Evolutionary conservation across 1,284 basidiomycete genomes (phyloP), one percentile per base, ranked within the genome.

Genomic region (Puccinia polysora): DNA sequence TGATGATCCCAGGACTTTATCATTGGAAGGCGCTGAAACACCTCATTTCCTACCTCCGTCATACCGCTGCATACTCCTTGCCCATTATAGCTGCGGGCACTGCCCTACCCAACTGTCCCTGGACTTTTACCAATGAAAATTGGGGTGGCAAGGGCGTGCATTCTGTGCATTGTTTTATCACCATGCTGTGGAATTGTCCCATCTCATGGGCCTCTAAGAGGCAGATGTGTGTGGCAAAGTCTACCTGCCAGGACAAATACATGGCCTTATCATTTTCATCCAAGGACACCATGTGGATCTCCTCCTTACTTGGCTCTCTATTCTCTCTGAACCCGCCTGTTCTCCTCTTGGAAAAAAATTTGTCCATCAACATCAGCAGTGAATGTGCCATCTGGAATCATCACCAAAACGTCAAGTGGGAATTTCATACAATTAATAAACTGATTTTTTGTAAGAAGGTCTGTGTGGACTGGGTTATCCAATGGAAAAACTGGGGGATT

Each of bases 1-100:
- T 32, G 20, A 53, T 36, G 34, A 34, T 30, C 34, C 45, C 63
- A 1, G 30, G 53, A 32, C n/a, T 8, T 30, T 20, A 25, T 20
- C 49, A 65, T n/a, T 65, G 63, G 63, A n/a, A 23, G 6, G 63
- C 49, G 1, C 49, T 65, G 2, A 8, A 23, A 2, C 63, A 65
- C 23, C 30, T 65, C 2, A 52, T 65, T 2, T 36, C 38, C 8
- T 65, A 65, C n/a, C 25, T 65, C 20, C 20, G 32, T 4, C 20
- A 25, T 18, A 52, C 63, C 2, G n/a, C 32, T 5, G 3, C 34
- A 4, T 12, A 52, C 3, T 10, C 8, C 12, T 20, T 63, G 3
- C 28, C 28, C 20, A 45, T 49, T 25, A 30, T 36, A 4, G 23
- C 38, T 25, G 18, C 3, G 8, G 4, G 12, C 2, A 28, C 14